Evolutionary conservation across 192 early-diverging fungal species (phyloP).

Genomic region (Entomortierella beljakovae): DNA sequence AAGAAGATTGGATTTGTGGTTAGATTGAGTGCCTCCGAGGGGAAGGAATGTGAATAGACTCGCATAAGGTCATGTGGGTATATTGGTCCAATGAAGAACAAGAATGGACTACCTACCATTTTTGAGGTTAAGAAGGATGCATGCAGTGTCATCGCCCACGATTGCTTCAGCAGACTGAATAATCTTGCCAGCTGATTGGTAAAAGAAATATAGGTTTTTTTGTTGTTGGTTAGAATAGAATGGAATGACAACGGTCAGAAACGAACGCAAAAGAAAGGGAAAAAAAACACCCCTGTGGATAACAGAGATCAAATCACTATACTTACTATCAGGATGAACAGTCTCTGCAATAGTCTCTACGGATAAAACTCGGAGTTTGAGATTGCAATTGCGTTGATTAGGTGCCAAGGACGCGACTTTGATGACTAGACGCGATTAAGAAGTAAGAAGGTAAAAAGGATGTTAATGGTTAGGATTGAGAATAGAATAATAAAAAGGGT

Average conservation of each 20-base stretch:
- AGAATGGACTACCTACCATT: constrained; percentile 36
- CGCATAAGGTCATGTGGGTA: too few relatives aligned
- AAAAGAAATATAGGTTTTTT: not conserved
- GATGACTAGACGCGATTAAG: constrained; percentile 31
- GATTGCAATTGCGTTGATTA: constrained; percentile 43
- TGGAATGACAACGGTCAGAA: not conserved
- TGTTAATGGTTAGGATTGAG: too few relatives aligned
- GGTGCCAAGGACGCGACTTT: constrained; percentile 50
- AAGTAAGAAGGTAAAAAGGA: not conserved
- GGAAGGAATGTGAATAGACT: not conserved
- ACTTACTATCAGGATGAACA: constrained; percentile 44
- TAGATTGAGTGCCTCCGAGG: too few relatives aligned
- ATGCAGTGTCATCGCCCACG: constrained; percentile 46
- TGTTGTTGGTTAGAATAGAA: not conserved
- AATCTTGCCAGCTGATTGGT: constrained; percentile 27
- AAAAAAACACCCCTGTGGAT: not conserved
- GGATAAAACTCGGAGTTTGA: constrained; percentile 43
- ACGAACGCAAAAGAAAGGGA: not conserved
- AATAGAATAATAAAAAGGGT: not conserved
- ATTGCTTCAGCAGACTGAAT: constrained; percentile 49
- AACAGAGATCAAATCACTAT: not conserved
- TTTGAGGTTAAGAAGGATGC: constrained; percentile 51
- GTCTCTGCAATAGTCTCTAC: constrained; percentile 52
- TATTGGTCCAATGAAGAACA: too few relatives aligned
- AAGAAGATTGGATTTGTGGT: too few relatives aligned